Evolutionary conservation across 495 filamentous ascomycete genomes (phyloP), one percentile per base, ranked within the genome.

Genomic region (Aspergillus campestris): DNA sequence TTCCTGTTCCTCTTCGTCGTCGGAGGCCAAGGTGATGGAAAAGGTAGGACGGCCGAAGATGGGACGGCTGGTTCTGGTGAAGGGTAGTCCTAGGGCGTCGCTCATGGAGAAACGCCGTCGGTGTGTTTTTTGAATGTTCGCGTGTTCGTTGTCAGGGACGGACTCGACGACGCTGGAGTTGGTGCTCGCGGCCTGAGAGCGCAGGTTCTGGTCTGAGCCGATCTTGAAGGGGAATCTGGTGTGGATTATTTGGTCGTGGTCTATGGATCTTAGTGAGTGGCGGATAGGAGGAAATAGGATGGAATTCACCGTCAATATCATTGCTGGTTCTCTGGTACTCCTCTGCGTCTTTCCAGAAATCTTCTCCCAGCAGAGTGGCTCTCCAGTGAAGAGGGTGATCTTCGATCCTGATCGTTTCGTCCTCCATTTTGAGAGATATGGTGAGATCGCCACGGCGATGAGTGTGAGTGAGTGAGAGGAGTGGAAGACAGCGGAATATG

Each of bases 141-240:
- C 18, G 8, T 50, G 39, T 7, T 59, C 48, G 2, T 10, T 36
- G 8, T 38, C 31, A 2, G 38, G 34, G 10, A 18, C 8, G 28
- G 11, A 24, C 18, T 24, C 18, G 18, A 24, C 18, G 18, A 24
- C 18, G 18, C 18, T 24, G 18, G 18, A 24, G 18, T 24, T 38
- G 28, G 31, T 49, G 30, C 9, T 15, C 8, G 41, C 14, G 18
- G 15, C 30, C 4, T 38, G 42, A 8, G 32, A 45, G 24, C 37
- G 51, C 7, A 24, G 15, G n/a, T 12, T 37, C 34, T 56, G 41
- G 18, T 60, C 60, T 1, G 34, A 32, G 6, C 44, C 57, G 6
- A 65, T 47, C 40, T 59, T 65, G 54, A 65, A 63, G 6, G 61
- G 62, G 40, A 60, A 61, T 32, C 50, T 52, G 30, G 38, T 56